These are phyloP conservation scores for Rubroboletus pulcherrimus DNA, from an alignment of 768 basidiomycete species.

Conservation along the genomic window DNA sequence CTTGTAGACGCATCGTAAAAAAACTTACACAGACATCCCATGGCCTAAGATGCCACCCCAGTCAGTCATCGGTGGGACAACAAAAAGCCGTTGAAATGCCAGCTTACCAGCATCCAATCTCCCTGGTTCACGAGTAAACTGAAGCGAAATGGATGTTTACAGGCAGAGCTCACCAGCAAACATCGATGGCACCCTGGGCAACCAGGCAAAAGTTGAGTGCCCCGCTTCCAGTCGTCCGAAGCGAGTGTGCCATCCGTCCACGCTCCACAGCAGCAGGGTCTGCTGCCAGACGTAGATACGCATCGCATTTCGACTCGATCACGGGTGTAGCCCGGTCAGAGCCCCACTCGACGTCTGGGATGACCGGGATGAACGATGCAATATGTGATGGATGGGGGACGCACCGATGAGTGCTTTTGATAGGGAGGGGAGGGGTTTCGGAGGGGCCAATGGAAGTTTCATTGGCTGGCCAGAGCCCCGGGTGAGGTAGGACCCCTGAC, in stretches of 20 bases:
- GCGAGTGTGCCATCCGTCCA: constrained; percentile 81
- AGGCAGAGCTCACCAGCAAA: constrained; percentile 64
- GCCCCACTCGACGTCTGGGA: constrained; percentile 83
- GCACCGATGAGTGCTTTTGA: constrained; percentile 71
- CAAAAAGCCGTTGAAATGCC: not conserved
- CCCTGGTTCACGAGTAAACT: constrained; percentile 42
- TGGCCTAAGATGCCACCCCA: constrained; percentile 37
- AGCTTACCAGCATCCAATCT: constrained; percentile 68
- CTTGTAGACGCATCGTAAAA: not conserved
- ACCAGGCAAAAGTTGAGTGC: constrained; percentile 80
- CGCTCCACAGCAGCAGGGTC: constrained; percentile 51
- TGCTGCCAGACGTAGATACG: constrained; percentile 72
- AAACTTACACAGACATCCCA: constrained; percentile 79
- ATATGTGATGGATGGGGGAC: not conserved
- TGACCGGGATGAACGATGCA: not conserved
- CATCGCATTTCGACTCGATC: constrained; percentile 57
- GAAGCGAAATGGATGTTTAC: not conserved
- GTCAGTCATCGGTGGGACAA: not conserved
- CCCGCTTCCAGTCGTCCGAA: constrained; percentile 79
- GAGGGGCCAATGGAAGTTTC: constrained; percentile 61
- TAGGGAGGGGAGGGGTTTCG: constrained; percentile 61
- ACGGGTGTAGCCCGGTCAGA: constrained; percentile 61
- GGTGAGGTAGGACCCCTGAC: constrained; percentile 74
- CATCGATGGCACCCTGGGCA: constrained; percentile 84
- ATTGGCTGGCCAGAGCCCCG: constrained; percentile 40